Evolutionary conservation across 2,329 filamentous ascomycete genomes (phyloP).

Genomic region (Coniella vitis): DNA sequence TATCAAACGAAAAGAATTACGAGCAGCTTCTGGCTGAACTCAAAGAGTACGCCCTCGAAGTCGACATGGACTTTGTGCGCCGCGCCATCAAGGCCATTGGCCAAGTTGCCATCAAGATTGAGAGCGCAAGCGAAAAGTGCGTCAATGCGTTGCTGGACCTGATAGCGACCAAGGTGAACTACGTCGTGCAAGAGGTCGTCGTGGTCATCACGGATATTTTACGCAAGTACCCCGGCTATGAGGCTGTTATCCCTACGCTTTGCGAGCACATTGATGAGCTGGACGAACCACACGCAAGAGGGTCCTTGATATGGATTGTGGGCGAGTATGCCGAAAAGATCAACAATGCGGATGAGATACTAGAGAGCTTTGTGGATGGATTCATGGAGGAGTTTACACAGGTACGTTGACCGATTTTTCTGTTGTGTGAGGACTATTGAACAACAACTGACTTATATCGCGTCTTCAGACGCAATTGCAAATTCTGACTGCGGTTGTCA

Average conservation of each 20-base stretch:
- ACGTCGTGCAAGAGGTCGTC: conserved; percentile 95
- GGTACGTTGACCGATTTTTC: conserved; percentile 41
- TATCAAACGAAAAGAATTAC: conserved; percentile 94
- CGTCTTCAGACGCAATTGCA: conserved; percentile 78
- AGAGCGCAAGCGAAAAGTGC: conserved; percentile 88
- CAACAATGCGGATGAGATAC: conserved; percentile 92
- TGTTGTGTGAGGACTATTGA: background rate
- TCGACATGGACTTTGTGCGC: conserved; percentile 98
- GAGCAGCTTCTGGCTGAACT: conserved; percentile 90
- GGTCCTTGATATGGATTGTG: conserved; percentile 95
- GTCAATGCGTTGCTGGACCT: conserved; percentile 90
- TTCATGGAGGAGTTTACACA: conserved; percentile 97
- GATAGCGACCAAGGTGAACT: conserved; percentile 97
- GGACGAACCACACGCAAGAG: conserved; percentile 87
- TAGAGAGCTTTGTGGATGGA: conserved; percentile 83
- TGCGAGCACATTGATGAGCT: conserved; percentile 96
- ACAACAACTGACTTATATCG: conserved; percentile 12
- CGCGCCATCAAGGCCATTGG: conserved; percentile 93
- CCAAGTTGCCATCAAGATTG: conserved; percentile 97
- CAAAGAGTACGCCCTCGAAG: conserved; percentile 95
- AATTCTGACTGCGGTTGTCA: conserved; percentile 93
- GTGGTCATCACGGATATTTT: conserved; percentile 99
- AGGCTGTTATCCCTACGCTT: conserved; percentile 92
- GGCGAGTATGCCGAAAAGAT: conserved; percentile 99
- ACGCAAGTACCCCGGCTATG: conserved; percentile 93